These are phyloP conservation scores for Phytophthora pseudosyringae DNA, from an alignment of 352 stramenopile species.

Conservation along the genomic window DNA sequence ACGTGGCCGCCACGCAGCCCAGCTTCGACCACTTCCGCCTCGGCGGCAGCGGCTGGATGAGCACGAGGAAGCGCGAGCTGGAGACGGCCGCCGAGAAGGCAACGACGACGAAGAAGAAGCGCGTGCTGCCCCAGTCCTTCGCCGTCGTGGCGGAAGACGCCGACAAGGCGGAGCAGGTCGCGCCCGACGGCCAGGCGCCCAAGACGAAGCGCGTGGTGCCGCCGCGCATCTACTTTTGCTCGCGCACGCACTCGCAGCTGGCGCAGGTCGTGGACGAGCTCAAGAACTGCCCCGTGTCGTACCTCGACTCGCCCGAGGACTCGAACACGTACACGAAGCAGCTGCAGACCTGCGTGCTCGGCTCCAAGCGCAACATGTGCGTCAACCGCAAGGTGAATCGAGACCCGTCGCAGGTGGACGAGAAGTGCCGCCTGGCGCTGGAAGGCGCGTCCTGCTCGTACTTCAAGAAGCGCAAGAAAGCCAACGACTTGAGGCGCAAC, in stretches of 20 bases:
- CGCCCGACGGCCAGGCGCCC: constrained; percentile 34
- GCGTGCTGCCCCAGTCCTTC: constrained; percentile 36
- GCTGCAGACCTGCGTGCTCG: constrained; percentile 83
- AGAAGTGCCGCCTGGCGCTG: constrained; percentile 67
- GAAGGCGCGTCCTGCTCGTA: constrained; percentile 40
- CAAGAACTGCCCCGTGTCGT: constrained; percentile 75
- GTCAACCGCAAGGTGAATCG: constrained; percentile 79
- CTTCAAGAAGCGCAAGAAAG: constrained; percentile 43
- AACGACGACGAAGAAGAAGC: constrained; percentile 33
- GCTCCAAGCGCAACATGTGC: constrained; percentile 83
- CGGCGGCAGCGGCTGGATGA: constrained; percentile 24
- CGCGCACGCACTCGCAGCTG: constrained; percentile 88
- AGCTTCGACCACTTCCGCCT: constrained; percentile 16
- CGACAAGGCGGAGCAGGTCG: constrained; percentile 25
- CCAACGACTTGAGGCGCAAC: constrained; percentile 47
- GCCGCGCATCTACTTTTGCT: constrained; percentile 88
- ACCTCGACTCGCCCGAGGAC: constrained; percentile 52
- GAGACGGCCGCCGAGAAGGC: constrained; percentile 3
- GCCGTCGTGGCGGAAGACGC: constrained; percentile 19
- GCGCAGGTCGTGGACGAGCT: constrained; percentile 84
- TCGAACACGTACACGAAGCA: constrained; percentile 41
- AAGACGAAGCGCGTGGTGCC: constrained; percentile 43
- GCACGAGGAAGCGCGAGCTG: constrained; percentile 18
- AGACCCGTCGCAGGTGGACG: constrained; percentile 64
- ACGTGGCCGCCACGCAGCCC: constrained; percentile 34